Base-by-base conservation (phyloP, 176 grass and related monocot genomes). In the Triticum dicoccoides region DNA sequence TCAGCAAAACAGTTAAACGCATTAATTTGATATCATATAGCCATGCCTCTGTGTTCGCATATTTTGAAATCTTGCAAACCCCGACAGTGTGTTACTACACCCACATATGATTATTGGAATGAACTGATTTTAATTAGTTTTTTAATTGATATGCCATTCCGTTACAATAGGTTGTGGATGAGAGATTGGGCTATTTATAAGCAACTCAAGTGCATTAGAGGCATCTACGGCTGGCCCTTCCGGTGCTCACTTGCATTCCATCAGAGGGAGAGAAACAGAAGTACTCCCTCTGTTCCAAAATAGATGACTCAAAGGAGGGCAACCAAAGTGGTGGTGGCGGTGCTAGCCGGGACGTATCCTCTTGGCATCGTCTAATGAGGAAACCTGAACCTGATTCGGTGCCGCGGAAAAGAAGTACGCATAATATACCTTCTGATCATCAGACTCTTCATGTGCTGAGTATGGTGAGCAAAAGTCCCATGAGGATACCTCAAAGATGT, bases 401-500 rank as follows among this genome's bases (percentile, higher is more conserved):
- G 11, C 3, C 44, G 11, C 4, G 44, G 44, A 45, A 45, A 45
- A 45, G 42, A 11, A 45, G 42, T 12, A 45, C 11, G 42, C 42
- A 45, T 45, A 45, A 45, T 45, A 11, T 11, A 2, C 44, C 44
- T 12, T 45, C 44, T 11, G 44, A 45, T 45, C 11, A 45, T 45
- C 11, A 45, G 44, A 45, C 44, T 11, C 44, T 45, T 45, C 44
- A 45, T 45, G 44, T 45, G 44, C 44, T 0, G 11, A 45, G 44
- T 45, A 45, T 45, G 44, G 12, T 45, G 44, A 45, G 44, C 11
- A 45, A 5, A 51, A 51, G 49, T 51, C 49, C 49, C 49, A 51
- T 51, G 14, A 51, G 80, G 78, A 82, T 77, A 84, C 34, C 73
- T 89, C 85, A 75, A 39, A 38, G 67, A 85, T 84, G 86, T 51